Evolutionary conservation across 2,329 filamentous ascomycete genomes (phyloP).

Genomic region (Arthrobotrys pseudoclavata): DNA sequence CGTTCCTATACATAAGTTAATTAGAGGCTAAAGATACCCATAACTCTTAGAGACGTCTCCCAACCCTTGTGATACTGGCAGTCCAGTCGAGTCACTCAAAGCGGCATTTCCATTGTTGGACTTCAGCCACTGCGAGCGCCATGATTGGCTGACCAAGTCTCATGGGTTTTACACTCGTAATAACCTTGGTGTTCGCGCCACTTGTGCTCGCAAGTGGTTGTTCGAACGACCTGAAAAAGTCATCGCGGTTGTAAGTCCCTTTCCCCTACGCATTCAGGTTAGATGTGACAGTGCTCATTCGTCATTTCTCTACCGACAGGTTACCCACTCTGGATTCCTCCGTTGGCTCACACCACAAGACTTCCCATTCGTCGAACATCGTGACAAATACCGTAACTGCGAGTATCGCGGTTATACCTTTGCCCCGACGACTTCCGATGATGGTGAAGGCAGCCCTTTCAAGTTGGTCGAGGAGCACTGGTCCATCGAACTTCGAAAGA

Average conservation of each 20-base stretch:
- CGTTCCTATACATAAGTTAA: background rate
- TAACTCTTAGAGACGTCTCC: constrained; percentile 41
- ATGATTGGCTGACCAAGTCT: constrained; percentile 47
- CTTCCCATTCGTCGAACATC: constrained; percentile 48
- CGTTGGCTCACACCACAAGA: constrained; percentile 54
- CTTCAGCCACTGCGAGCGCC: constrained; percentile 46
- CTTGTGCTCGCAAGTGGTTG: constrained; percentile 50
- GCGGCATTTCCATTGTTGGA: constrained; percentile 26
- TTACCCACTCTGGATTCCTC: constrained; percentile 54
- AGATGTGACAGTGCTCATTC: background rate
- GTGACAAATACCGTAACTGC: constrained; percentile 53
- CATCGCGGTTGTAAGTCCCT: constrained; percentile 48
- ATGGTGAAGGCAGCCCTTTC: constrained; percentile 45
- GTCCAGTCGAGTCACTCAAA: constrained; percentile 31
- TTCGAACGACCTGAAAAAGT: constrained; percentile 53
- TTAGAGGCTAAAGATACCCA: background rate
- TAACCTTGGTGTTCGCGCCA: constrained; percentile 42
- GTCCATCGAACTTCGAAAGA: constrained; percentile 34
- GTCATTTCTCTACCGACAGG: constrained; percentile 12
- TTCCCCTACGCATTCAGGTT: background rate
- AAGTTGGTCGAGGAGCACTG: constrained; percentile 57
- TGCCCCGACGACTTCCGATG: constrained; percentile 30
- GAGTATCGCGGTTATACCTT: constrained; percentile 48
- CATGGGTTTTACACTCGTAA: constrained; percentile 56
- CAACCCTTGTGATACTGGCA: constrained; percentile 51